phyloP scores from a whole-genome alignment of 2,329 filamentous ascomycete species.

The Aciculosporium take region DNA sequence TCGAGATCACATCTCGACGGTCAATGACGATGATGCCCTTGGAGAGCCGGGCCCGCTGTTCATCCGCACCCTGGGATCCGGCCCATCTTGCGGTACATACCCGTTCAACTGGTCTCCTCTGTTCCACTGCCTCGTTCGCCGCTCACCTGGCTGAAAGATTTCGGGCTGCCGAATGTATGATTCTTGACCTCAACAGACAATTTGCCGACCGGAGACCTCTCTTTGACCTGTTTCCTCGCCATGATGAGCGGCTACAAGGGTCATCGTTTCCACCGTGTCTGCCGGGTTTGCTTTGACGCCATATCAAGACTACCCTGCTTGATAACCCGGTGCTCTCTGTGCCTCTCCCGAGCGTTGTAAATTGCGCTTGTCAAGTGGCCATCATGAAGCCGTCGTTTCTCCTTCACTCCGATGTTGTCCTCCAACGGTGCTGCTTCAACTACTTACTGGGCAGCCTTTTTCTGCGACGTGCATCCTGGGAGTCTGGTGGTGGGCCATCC shows the following conservation, averaged over 20 bases:
- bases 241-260: background rate
- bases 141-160: slow-evolving; percentile 1
- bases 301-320: background rate
- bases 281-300: slow-evolving; percentile 1
- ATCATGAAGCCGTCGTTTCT: background rate
- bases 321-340: background rate
- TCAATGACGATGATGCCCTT: slow-evolving; percentile 2
- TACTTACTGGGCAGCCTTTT: background rate
- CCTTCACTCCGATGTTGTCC: background rate
- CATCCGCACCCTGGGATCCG: slow-evolving; percentile 2
- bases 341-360: background rate
- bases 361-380: background rate
- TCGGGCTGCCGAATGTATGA: background rate
- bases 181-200: background rate
- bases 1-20: slow-evolving; percentile 8
- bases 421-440: background rate
- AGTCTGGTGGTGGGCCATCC: background rate
- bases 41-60: slow-evolving; percentile 2
- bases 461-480: background rate
- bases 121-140: slow-evolving; percentile 2
- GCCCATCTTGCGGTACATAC: slow-evolving; percentile 7
- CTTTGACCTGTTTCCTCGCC: background rate
- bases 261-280: background rate
- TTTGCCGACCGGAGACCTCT: background rate
- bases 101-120: slow-evolving; percentile 4